phyloP scores from a whole-genome alignment of 108 stramenopile genomes.

The Skeletonema costatum region DNA sequence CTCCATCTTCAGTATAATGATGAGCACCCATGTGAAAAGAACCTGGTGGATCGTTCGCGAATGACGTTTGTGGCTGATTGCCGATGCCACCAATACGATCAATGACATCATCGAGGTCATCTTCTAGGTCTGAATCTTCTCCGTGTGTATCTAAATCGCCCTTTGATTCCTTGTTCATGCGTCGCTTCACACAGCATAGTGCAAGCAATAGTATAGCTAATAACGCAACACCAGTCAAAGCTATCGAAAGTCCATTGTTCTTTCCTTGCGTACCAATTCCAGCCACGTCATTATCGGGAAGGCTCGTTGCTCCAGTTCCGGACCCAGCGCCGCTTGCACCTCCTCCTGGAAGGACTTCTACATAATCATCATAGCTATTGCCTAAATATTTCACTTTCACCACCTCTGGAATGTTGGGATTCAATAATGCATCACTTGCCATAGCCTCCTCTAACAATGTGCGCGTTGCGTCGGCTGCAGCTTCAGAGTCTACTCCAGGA shows the following conservation, averaged over 20 bases:
- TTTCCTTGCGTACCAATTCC: neutral
- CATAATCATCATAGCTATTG: conserved; percentile 27
- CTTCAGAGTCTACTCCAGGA: neutral
- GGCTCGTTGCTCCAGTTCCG: neutral
- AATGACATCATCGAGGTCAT: conserved; percentile 28
- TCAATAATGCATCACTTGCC: conserved; percentile 26
- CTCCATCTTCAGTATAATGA: conserved; percentile 46
- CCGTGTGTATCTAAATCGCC: conserved; percentile 1
- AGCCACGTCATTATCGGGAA: neutral
- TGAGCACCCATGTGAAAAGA: conserved; percentile 40
- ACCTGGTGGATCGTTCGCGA: conserved; percentile 29
- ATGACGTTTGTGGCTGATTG: conserved; percentile 1
- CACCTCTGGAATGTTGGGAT: conserved; percentile 24
- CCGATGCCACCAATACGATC: conserved; percentile 31
- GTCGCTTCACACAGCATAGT: neutral
- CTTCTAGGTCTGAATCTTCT: conserved; percentile 9
- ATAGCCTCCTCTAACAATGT: conserved; percentile 14
- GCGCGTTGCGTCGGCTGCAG: conserved; percentile 18
- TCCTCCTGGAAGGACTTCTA: neutral
- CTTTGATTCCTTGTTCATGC: neutral
- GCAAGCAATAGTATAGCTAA: neutral
- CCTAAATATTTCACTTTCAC: conserved; percentile 32
- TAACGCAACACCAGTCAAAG: neutral
- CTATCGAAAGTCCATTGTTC: neutral
- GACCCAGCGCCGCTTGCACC: neutral